Base-by-base conservation (phyloP, 257 asterid genomes). In the Ophiorrhiza pumila region DNA sequence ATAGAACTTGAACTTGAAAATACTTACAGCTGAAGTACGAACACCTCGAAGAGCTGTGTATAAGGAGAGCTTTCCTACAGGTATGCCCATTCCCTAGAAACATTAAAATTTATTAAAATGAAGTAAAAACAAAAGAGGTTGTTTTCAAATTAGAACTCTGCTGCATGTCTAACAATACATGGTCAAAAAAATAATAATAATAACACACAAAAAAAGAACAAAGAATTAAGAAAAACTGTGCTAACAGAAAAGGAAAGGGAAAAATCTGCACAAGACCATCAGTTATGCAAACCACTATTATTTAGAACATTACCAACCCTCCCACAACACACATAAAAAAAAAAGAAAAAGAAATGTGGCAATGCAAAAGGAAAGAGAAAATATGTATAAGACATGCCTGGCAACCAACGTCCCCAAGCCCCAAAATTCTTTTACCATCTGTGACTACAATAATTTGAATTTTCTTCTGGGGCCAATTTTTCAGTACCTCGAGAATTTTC, bases 351-450 rank as follows among this genome's bases (percentile, higher is more conserved):
- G 2, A 20, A 71, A 62, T 41, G 76, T 57, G 11, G 20, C 29
- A 65, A n/a, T 27, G 12, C 22, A 68, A 42, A 60, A 68, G 42
- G 47, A n/a, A n/a, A n/a, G 47, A 70, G 8, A 25, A 65, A 57
- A 53, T 35, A 39, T 32, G 68, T 50, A 15, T 47, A 65, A 59
- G 58, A 45, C 63, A 69, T 72, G 88, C 99, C 96, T 94, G 99
- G 83, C 98, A 94, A 78, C 99, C 99, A 81, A 95, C 98, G 79
- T 92, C 98, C 60, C 99, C 99, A 49, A 95, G 99, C 47, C 99
- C 99, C 88, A 95, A 81, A 80, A 95, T 95, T 55, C 99, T 83
- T 73, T 95, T 98, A 69, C 99, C 99, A 20, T 95, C 99, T 18
- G 99, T 95, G 76, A 95, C 97, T 74, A 89, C 96, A 76, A 95